phyloP scores from a whole-genome alignment of 2,329 filamentous ascomycete species.

The Fusarium metavorans region DNA sequence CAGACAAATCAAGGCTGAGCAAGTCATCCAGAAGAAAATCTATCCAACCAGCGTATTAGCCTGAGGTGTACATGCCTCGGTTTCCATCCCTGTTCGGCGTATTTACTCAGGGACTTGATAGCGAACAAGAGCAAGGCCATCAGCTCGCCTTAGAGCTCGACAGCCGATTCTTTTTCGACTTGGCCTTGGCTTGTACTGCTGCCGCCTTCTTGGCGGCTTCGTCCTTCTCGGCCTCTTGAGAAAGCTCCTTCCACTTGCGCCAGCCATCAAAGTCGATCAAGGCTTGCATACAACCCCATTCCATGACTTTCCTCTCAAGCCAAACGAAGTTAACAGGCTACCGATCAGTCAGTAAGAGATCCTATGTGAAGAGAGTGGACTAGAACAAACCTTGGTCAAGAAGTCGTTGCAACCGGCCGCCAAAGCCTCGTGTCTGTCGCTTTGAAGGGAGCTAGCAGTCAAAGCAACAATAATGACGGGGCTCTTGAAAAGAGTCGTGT shows the following conservation, averaged over 20 bases:
- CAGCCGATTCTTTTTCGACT: constrained; percentile 60
- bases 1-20: constrained; percentile 13
- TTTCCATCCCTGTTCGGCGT: background rate
- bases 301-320: constrained; percentile 97
- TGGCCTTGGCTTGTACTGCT: constrained; percentile 49
- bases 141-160: constrained; percentile 47
- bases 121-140: constrained; percentile 1
- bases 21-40: constrained; percentile 12
- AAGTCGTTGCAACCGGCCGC: constrained; percentile 99
- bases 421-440: constrained; percentile 92
- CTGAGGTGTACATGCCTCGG: background rate
- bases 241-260: constrained; percentile 95
- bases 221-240: constrained; percentile 58
- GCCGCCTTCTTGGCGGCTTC: constrained; percentile 57
- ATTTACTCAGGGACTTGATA: background rate
- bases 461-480: constrained; percentile 98
- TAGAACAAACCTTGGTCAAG: constrained; percentile 83
- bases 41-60: constrained; percentile 16
- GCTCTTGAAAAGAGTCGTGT: constrained; percentile 85
- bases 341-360: constrained; percentile 20
- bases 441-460: constrained; percentile 93
- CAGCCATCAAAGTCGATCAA: constrained; percentile 98
- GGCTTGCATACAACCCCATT: constrained; percentile 99
- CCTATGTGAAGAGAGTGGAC: background rate
- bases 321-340: constrained; percentile 97